These are phyloP conservation scores for Conticribra weissflogii DNA, from an alignment of 108 stramenopile species.

Conservation along the genomic window DNA sequence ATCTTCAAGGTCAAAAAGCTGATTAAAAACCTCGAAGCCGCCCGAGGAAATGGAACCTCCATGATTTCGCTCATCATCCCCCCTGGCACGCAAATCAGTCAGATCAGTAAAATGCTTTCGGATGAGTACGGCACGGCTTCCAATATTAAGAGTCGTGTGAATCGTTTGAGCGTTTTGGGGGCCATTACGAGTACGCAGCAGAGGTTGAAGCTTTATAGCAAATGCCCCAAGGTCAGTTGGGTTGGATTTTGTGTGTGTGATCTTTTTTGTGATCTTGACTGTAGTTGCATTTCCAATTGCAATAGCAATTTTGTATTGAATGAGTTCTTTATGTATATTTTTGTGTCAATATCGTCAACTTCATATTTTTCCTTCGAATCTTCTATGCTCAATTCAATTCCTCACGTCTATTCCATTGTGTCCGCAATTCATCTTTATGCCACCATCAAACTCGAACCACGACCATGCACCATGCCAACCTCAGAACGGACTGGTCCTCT, in stretches of 20 bases:
- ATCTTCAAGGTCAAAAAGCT: slow-evolving; percentile 99
- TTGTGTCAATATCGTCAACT: too few relatives aligned
- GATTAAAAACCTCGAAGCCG: slow-evolving; percentile 94
- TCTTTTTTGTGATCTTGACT: too few relatives aligned
- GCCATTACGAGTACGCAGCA: slow-evolving; percentile 99
- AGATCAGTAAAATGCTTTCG: slow-evolving; percentile 96
- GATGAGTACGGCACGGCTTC: slow-evolving; percentile 99
- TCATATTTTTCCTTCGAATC: too few relatives aligned
- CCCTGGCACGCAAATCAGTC: slow-evolving; percentile 94
- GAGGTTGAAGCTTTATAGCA: slow-evolving; percentile 96
- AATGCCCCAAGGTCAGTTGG: slow-evolving; percentile 80
- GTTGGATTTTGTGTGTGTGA: too few relatives aligned
- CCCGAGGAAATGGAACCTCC: slow-evolving; percentile 97
- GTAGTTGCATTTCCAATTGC: too few relatives aligned
- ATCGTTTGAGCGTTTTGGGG: slow-evolving; percentile 94
- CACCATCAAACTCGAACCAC: too few relatives aligned
- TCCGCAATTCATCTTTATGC: too few relatives aligned
- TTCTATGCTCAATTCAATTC: too few relatives aligned
- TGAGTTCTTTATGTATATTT: too few relatives aligned
- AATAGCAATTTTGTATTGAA: too few relatives aligned
- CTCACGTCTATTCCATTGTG: too few relatives aligned
- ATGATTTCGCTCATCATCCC: slow-evolving; percentile 99
- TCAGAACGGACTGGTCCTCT: slow-evolving; percentile 90
- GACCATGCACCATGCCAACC: too few relatives aligned
- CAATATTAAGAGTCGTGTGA: slow-evolving; percentile 99